Conservation (phyloP, 2,329 filamentous ascomycete genomes). For the Sclerotinia glacialis region DNA sequence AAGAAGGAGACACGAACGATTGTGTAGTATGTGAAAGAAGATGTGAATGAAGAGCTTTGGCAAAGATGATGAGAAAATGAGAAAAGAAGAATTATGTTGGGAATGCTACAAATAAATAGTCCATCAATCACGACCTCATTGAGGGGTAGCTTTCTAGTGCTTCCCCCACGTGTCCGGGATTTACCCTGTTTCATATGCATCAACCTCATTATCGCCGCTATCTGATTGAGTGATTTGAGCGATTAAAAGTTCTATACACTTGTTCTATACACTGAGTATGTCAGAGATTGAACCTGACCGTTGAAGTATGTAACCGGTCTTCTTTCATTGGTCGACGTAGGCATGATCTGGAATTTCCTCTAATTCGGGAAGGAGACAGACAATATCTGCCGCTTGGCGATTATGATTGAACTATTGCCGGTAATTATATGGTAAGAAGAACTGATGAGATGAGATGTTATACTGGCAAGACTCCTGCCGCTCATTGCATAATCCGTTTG, state of each 20-base stretch:
- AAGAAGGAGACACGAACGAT: constrained; percentile 8
- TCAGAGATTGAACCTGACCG: not conserved
- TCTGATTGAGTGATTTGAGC: constrained; percentile 21
- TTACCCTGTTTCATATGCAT: not conserved
- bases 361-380: too few relatives aligned
- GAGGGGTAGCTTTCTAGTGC: constrained; percentile 21
- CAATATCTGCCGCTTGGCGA: too few relatives aligned
- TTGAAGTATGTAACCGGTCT: not conserved
- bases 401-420: too few relatives aligned
- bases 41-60: not conserved
- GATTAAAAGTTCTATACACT: not conserved
- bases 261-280: not conserved
- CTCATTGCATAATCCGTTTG: too few relatives aligned
- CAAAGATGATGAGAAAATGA: not conserved
- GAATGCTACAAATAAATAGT: constrained; percentile 8
- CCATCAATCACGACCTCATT: not conserved
- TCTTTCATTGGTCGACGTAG: not conserved
- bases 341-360: too few relatives aligned
- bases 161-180: not conserved
- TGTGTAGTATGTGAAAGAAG: not conserved
- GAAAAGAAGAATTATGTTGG: not conserved
- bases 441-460: too few relatives aligned
- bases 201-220: not conserved
- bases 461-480: too few relatives aligned
- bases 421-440: too few relatives aligned